These are phyloP conservation scores for Aspergillus mulundensis DNA, from an alignment of 495 filamentous ascomycete genomes.

Conservation along the genomic window DNA sequence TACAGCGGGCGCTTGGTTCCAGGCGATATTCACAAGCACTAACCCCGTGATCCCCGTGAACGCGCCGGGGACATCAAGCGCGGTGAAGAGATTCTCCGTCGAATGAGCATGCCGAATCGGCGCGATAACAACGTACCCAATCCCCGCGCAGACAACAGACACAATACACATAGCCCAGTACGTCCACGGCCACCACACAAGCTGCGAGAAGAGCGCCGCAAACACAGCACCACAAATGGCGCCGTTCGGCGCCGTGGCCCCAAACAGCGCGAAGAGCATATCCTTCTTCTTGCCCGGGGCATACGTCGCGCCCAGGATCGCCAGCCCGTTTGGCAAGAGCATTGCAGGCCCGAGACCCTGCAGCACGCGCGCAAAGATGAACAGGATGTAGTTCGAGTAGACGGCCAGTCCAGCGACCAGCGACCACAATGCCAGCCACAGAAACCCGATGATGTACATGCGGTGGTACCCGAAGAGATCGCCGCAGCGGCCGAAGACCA, in stretches of 20 bases:
- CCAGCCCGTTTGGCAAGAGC: constrained; percentile 58
- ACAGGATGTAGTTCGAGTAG: constrained; percentile 48
- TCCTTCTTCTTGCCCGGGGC: constrained; percentile 52
- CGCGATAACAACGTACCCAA: constrained; percentile 47
- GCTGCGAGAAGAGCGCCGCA: constrained; percentile 45
- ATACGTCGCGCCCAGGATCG: constrained; percentile 58
- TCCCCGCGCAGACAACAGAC: constrained; percentile 33
- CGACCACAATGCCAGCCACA: constrained; percentile 58
- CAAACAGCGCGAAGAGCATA: constrained; percentile 62
- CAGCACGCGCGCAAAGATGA: constrained; percentile 55
- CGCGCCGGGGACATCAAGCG: constrained; percentile 47
- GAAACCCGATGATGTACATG: constrained; percentile 53
- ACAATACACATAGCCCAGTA: constrained; percentile 55
- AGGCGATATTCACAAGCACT: constrained; percentile 51
- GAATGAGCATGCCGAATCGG: constrained; percentile 27
- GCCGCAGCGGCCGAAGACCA: constrained; percentile 57
- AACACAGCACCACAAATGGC: constrained; percentile 48
- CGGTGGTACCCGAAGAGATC: constrained; percentile 57
- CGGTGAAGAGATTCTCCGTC: constrained; percentile 12
- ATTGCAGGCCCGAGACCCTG: constrained; percentile 61
- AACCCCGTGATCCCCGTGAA: constrained; percentile 53
- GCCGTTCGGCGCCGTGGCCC: constrained; percentile 56
- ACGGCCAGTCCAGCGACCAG: constrained; percentile 49
- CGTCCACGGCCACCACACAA: constrained; percentile 64
- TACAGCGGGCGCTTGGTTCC: constrained; percentile 46